phyloP scores from a whole-genome alignment of 2,329 filamentous ascomycete species.

The Neofusicoccum sp. region DNA sequence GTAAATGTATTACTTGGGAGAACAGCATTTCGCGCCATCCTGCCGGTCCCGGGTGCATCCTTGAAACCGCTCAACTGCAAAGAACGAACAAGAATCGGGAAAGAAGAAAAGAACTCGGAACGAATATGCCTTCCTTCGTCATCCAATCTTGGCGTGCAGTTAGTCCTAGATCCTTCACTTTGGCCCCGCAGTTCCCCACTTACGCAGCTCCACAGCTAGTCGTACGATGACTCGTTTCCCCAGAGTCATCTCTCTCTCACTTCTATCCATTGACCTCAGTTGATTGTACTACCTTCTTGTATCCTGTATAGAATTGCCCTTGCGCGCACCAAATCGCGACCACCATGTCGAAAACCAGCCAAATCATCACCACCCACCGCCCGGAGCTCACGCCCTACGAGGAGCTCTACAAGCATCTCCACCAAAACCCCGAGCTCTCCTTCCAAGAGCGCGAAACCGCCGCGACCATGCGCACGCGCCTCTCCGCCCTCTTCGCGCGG shows the following conservation, averaged over 20 bases:
- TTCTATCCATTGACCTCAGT: no score
- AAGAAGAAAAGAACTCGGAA: no score
- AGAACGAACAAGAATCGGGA: no score
- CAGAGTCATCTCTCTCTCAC: no score
- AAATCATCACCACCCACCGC: conserved; percentile 27
- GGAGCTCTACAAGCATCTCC: conserved; percentile 40
- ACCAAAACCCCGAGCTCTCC: conserved; percentile 39
- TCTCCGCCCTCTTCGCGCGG: conserved; percentile 30
- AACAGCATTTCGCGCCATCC: not conserved
- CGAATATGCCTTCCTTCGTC: no score
- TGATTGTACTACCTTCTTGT: not conserved
- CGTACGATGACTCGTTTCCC: no score
- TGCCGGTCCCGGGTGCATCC: not conserved
- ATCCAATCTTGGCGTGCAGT: no score
- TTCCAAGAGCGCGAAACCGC: conserved; percentile 39
- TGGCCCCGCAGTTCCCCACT: no score
- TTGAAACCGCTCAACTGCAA: not conserved
- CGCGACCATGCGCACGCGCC: conserved; percentile 32
- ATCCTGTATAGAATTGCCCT: not conserved
- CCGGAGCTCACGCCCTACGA: conserved; percentile 35
- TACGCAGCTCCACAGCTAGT: no score
- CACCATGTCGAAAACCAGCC: conserved; percentile 6
- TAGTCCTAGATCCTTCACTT: no score
- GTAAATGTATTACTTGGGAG: conserved; percentile 29
- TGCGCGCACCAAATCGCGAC: no score